Conservation (phyloP, 2,329 filamentous ascomycete genomes). For the Corinectria fuckeliana region DNA sequence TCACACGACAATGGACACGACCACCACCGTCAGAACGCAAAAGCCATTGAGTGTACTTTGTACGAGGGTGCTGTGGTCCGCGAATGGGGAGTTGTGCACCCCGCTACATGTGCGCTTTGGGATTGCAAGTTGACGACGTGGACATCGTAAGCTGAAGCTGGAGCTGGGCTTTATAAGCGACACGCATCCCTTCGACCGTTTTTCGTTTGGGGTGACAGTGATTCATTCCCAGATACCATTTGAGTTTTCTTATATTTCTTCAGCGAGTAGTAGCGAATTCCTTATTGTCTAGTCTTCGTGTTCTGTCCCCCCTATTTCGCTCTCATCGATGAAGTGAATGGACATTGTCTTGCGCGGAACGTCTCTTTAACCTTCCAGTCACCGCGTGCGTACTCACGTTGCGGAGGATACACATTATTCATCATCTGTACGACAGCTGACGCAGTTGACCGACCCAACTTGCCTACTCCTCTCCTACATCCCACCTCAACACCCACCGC, state of each 20-base stretch:
- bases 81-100: not conserved
- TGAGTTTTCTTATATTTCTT: not conserved
- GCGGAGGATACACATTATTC: no score
- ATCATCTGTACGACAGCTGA: not conserved
- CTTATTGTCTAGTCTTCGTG: not conserved
- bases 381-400: not conserved
- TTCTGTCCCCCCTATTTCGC: not conserved
- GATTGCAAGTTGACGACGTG: no score
- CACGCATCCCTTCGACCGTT: not conserved
- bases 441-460: not conserved
- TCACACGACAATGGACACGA: not conserved
- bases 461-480: not conserved
- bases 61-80: not conserved
- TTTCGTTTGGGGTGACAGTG: not conserved
- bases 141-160: no score
- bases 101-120: not conserved
- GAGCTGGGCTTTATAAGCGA: not conserved
- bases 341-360: not conserved
- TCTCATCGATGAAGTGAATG: not conserved
- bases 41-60: not conserved
- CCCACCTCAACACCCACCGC: not conserved
- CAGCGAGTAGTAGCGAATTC: not conserved
- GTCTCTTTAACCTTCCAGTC: not conserved
- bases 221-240: not conserved
- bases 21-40: not conserved